Evolutionary conservation across 2,329 filamentous ascomycete species (phyloP).

Genomic region (Microdochium trichocladiopsis): DNA sequence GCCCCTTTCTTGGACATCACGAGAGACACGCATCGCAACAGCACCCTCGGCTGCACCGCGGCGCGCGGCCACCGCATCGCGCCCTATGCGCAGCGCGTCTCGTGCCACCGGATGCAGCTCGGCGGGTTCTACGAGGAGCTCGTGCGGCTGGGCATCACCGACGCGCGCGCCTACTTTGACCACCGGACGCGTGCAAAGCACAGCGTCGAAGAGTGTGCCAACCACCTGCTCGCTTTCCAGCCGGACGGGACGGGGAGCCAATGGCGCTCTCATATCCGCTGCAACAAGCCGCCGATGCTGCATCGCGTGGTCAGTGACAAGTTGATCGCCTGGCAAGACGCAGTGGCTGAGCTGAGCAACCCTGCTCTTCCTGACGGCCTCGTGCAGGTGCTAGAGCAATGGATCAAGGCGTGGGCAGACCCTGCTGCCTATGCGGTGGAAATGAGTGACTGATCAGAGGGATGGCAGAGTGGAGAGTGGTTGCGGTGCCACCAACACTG

Average conservation of each 20-base stretch:
- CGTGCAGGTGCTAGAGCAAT: neutral
- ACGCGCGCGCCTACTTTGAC: neutral
- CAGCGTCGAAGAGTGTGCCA: neutral
- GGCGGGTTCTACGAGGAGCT: neutral
- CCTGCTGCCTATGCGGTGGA: too few relatives aligned
- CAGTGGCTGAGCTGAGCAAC: neutral
- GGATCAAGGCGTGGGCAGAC: neutral
- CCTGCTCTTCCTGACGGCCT: neutral
- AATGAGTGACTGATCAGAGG: too few relatives aligned
- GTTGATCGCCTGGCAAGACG: neutral
- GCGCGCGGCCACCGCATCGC: neutral
- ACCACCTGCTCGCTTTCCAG: neutral
- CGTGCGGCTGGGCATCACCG: neutral
- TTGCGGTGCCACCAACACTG: too few relatives aligned
- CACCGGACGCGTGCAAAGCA: neutral
- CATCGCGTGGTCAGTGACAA: neutral
- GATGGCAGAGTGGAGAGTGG: too few relatives aligned
- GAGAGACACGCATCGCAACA: neutral
- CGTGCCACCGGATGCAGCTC: neutral
- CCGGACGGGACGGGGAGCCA: neutral
- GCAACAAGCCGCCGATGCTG: neutral
- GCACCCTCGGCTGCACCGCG: neutral
- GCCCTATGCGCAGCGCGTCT: neutral
- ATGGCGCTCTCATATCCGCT: neutral
- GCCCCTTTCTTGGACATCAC: neutral